Conservation (phyloP, 2,329 filamentous ascomycete species). For the Colletotrichum incanum region DNA sequence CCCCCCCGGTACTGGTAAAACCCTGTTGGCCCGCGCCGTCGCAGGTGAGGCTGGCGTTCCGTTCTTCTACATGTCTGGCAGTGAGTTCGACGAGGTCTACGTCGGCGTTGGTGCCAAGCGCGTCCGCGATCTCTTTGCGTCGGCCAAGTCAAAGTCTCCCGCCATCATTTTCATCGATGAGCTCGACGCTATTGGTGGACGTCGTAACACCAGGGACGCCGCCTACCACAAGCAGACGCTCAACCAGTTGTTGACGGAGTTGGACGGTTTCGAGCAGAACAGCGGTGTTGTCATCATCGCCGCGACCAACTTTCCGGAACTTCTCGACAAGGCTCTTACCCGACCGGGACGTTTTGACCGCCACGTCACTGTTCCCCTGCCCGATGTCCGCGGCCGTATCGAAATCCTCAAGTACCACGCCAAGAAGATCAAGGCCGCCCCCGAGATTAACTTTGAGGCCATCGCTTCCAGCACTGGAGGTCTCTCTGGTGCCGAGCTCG, state of each 20-base stretch:
- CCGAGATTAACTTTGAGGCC: slow-evolving; percentile 86
- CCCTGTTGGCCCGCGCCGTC: slow-evolving; percentile 92
- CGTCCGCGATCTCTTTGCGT: slow-evolving; percentile 91
- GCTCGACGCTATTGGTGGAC: slow-evolving; percentile 93
- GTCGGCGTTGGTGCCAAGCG: slow-evolving; percentile 97
- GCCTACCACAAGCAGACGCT: slow-evolving; percentile 97
- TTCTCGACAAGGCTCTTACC: slow-evolving; percentile 96
- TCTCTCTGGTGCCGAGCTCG: slow-evolving; percentile 94
- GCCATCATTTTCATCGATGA: slow-evolving; percentile 97
- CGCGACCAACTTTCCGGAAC: slow-evolving; percentile 95
- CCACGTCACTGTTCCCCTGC: slow-evolving; percentile 88
- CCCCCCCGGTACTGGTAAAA: slow-evolving; percentile 97
- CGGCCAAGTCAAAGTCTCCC: slow-evolving; percentile 88
- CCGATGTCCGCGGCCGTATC: slow-evolving; percentile 93
- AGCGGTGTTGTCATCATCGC: slow-evolving; percentile 96
- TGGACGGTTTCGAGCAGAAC: slow-evolving; percentile 96
- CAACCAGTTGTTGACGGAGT: slow-evolving; percentile 95
- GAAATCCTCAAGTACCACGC: slow-evolving; percentile 95
- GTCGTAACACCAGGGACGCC: slow-evolving; percentile 92
- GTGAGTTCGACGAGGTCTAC: slow-evolving; percentile 98
- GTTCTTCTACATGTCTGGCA: slow-evolving; percentile 99
- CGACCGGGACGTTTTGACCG: slow-evolving; percentile 97
- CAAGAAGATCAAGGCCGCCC: slow-evolving; percentile 86
- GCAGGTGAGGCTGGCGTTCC: slow-evolving; percentile 97
- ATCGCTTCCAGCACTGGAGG: slow-evolving; percentile 91